Evolutionary conservation across 2,329 filamentous ascomycete species (phyloP).

Genomic region (Fusarium verticillioides): DNA sequence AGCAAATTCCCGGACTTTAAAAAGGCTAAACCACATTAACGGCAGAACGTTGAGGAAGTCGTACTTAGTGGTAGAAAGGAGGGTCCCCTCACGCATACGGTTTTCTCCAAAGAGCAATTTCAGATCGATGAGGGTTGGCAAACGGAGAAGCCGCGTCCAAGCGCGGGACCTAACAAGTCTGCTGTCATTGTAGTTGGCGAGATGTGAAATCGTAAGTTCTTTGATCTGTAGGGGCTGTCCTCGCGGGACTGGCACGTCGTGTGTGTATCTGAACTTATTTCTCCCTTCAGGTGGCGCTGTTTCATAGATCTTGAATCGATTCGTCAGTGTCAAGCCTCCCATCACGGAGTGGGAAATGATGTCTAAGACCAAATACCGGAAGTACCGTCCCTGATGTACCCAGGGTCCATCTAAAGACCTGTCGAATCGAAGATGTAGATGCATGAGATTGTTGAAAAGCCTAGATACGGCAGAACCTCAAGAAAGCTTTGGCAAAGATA

Average conservation of each 20-base stretch:
- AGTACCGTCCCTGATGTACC: no score
- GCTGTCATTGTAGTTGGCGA: background rate
- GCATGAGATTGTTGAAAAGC: background rate
- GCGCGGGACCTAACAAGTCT: background rate
- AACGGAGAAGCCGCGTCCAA: background rate
- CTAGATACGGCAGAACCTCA: background rate
- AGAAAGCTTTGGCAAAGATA: background rate
- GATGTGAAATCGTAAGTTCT: background rate
- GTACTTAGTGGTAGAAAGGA: no score
- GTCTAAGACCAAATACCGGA: background rate
- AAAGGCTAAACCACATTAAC: no score
- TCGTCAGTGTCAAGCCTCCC: no score
- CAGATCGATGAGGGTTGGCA: background rate
- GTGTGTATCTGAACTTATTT: background rate
- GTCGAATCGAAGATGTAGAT: background rate
- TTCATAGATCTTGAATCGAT: no score
- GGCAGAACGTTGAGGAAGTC: no score
- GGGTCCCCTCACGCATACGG: no score
- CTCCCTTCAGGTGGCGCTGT: no score
- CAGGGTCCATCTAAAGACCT: no score
- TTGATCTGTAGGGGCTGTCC: fast-evolving
- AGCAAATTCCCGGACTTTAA: no score
- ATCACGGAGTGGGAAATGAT: background rate
- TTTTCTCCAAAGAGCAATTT: background rate
- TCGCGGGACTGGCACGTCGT: fast-evolving